These are phyloP conservation scores for Croton setiger DNA, from an alignment of 441 rosid species.

Conservation along the genomic window DNA sequence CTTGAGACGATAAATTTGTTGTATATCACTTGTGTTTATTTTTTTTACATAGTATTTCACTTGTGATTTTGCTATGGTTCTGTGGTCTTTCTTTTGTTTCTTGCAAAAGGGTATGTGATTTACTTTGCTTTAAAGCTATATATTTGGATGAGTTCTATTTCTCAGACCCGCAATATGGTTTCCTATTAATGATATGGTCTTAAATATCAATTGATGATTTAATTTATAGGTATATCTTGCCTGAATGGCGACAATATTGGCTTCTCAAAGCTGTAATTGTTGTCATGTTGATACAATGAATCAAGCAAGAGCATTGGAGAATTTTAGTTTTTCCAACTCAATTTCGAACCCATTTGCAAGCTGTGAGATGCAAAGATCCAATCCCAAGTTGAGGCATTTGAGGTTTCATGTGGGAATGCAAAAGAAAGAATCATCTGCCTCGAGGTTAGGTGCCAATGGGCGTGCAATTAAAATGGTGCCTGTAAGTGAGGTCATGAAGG, in stretches of 20 bases:
- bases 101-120: constrained; percentile 9
- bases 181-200: not conserved
- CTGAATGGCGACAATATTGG: constrained; percentile 72
- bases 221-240: constrained; percentile 24
- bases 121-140: constrained; percentile 5
- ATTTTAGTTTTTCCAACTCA: constrained; percentile 54
- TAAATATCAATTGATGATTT: not conserved
- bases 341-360: constrained; percentile 29
- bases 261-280: constrained; percentile 62
- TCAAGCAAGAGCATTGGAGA: constrained; percentile 42
- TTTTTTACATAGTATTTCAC: too few relatives aligned
- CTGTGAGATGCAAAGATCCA: constrained; percentile 34
- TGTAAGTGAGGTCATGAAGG: constrained; percentile 57
- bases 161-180: not conserved
- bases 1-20: not conserved
- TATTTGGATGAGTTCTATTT: constrained; percentile 4
- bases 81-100: not conserved
- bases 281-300: constrained; percentile 28
- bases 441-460: constrained; percentile 56
- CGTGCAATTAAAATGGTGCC: constrained; percentile 79
- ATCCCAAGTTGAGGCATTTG: constrained; percentile 22
- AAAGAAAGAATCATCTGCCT: constrained; percentile 45
- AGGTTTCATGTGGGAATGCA: constrained; percentile 54
- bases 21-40: not conserved
- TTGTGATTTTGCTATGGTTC: not conserved